A percentile compares a stretch with the other conserved stretches of the same genome.
phyloP scores from a whole-genome alignment of 169 alveolate genomes.

The Perkinsus marinus region DNA sequence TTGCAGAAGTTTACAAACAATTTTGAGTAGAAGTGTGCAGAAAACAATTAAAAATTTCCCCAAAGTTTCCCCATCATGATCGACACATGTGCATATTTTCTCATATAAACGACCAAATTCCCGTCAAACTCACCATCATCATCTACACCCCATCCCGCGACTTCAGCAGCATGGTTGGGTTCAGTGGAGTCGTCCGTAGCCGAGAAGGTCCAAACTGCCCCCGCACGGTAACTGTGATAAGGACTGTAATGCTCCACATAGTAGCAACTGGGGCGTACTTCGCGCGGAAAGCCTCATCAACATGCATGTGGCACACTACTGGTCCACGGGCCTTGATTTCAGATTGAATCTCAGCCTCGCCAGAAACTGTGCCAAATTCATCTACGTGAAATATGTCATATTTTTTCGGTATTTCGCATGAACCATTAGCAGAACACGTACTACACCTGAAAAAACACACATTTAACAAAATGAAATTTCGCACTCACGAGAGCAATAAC shows the following conservation, averaged over 20 bases:
- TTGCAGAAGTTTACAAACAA: no score
- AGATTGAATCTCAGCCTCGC: conserved; percentile 41
- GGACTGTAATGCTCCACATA: neutral
- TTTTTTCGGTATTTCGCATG: conserved; percentile 36
- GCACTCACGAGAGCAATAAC: no score
- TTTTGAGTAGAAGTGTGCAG: no score
- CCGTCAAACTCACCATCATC: neutral
- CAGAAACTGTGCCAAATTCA: conserved; percentile 34
- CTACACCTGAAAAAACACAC: neutral
- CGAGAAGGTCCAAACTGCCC: neutral
- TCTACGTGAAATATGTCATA: conserved; percentile 31
- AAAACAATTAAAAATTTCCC: no score
- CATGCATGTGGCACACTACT: conserved; percentile 48
- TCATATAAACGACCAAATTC: no score
- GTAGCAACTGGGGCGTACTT: neutral
- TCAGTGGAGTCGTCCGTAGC: neutral
- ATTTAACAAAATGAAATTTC: no score
- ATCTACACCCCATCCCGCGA: neutral
- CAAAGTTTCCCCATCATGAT: no score
- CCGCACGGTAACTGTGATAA: neutral
- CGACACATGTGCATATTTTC: no score
- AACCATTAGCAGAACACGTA: neutral
- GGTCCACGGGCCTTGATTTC: conserved; percentile 53
- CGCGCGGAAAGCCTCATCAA: conserved; percentile 23
- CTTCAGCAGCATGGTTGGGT: neutral